Evolutionary conservation across 2,329 filamentous ascomycete genomes (phyloP), one percentile per base, ranked within the genome.

Genomic region (Penicillium sp.): DNA sequence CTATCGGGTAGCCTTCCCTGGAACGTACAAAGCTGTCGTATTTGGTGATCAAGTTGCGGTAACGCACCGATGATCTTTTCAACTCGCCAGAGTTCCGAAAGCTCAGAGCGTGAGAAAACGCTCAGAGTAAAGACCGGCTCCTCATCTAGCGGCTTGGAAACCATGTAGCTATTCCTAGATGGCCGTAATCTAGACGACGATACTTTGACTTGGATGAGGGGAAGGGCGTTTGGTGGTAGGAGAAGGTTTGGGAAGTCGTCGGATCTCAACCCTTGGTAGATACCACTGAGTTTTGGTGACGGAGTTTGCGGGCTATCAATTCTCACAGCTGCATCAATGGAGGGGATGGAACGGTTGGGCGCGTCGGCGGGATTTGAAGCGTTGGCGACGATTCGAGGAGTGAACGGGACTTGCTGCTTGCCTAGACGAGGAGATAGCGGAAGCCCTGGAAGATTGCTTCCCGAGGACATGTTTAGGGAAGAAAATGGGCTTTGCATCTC

Each of bases 121-220:
- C 93, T 93, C 57, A 99, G 82, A 0, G 93, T 97, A 71, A 98
- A 97, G 0, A 98, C 94, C 0, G 93, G 92, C 69, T 97, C 93
- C 73, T 97, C 94, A 61, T 97, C 93, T 21, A 91, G 82, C 64
- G 91, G 89, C 55, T 88, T 94, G 11, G 93, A 82, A 2, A 89
- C 91, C 71, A 97, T 82, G 68, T 95, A 86, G 74, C 93, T 97
- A 44, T 92, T 88, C 66, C 94, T 85, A 0, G 94, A 97, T 15
- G 94, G 95, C 73, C 92, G 93, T 83, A 99, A 88, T n/a, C 95
- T 89, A 23, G 95, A 98, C 5, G 95, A 98, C 3, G 93, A 92
- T 4, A 97, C 94, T 74, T 87, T 91, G 52, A 97, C 88, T 66
- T 91, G 87, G 60, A 99, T 90, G 1, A 91, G 92, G 3, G 92